Base-by-base conservation (phyloP, 2,329 filamentous ascomycete species). In the Dactylellina sp. region DNA sequence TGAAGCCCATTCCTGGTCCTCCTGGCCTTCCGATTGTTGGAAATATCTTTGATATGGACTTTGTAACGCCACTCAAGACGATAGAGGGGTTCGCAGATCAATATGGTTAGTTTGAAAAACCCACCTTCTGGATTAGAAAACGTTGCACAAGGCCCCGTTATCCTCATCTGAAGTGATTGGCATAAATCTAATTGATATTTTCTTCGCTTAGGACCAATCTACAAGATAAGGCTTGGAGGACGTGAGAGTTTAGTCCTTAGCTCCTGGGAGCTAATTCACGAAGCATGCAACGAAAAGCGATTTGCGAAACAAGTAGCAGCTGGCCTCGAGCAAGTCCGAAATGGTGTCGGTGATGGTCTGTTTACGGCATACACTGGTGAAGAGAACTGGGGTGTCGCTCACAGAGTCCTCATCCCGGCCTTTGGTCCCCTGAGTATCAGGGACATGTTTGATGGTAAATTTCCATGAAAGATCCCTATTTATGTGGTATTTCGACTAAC, bases 341-440 rank as follows among this genome's bases (percentile, higher is more conserved):
- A 87, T 70, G 87, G 85, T 22, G 82, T 87, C 0, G 83, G 86
- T 63, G 88, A 90, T 82, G 89, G 89, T 16, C 83, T 91, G 4
- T 91, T 91, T 78, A 91, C 89, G 0, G 88, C 81, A 2, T 79
- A 81, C 72, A 76, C 81, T 16, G 81, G 80, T 1, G 83, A 84
- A 70, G 78, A 80, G 63, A 88, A 88, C 77, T 91, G 89, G 89
- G 87, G 85, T 24, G 84, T 89, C 75, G 89, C 90, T 25, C 86
- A 91, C 78, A 82, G 88, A 20, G 81, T 89, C 14, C 81, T 92
- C 61, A 85, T 89, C 77, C 89, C 89, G 0, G 89, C 88, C 1
- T 91, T 92, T 79, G 89, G 89, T 0, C 89, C 89, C 0, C 80
- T 91, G 20, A 84, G 86, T 0, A 91, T 92, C 77, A 84, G 86